A percentile compares a stretch with the other conserved stretches of the same genome.
phyloP scores from a whole-genome alignment of 108 stramenopile genomes.

The Nitzschia putrida region DNA sequence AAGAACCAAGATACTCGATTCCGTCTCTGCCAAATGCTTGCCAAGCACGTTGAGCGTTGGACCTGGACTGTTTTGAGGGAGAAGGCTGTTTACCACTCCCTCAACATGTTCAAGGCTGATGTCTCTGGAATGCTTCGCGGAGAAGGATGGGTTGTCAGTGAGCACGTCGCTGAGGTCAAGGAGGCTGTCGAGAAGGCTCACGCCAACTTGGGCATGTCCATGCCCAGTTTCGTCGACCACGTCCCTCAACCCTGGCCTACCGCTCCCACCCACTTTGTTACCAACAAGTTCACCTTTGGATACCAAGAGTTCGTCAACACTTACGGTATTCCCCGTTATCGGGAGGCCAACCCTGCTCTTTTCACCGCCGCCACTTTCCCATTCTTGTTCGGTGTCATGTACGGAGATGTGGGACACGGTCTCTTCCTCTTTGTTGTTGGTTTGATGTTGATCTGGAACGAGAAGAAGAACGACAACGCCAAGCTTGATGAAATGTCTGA shows the following conservation, averaged over 20 bases:
- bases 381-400: constrained; percentile 99
- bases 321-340: constrained; percentile 97
- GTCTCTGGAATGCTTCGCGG: constrained; percentile 94
- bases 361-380: constrained; percentile 98
- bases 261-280: constrained; percentile 97
- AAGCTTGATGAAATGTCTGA: constrained; percentile 86
- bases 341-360: constrained; percentile 97
- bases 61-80: constrained; percentile 90
- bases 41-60: constrained; percentile 86
- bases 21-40: constrained; percentile 89
- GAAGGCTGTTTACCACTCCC: constrained; percentile 95
- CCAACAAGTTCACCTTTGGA: constrained; percentile 93
- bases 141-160: constrained; percentile 95
- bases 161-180: constrained; percentile 68
- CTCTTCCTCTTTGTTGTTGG: constrained; percentile 83
- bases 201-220: constrained; percentile 85
- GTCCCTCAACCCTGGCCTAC: constrained; percentile 91
- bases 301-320: constrained; percentile 99
- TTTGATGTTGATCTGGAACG: constrained; percentile 79
- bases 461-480: constrained; percentile 71
- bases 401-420: constrained; percentile 98
- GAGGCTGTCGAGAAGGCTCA: constrained; percentile 81
- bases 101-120: constrained; percentile 98
- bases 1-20: constrained; percentile 96
- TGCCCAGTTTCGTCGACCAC: constrained; percentile 86